These are phyloP conservation scores for Phytophthora cryptogea DNA, from an alignment of 352 stramenopile species.

Conservation along the genomic window DNA sequence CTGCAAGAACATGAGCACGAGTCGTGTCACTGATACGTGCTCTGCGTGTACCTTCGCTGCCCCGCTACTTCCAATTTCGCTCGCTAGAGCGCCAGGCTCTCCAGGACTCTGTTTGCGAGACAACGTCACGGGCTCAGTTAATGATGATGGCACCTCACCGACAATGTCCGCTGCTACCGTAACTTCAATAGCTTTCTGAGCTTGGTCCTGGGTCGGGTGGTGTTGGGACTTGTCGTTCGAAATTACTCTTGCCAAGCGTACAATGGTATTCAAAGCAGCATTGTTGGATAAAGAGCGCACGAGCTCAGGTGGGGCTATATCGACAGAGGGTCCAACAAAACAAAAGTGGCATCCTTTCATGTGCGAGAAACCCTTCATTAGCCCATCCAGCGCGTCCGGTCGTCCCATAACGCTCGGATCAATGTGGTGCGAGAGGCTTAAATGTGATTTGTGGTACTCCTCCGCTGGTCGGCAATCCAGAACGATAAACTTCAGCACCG, in stretches of 20 bases:
- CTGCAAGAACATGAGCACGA: constrained; percentile 87
- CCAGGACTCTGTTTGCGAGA: constrained; percentile 31
- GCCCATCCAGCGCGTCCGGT: constrained; percentile 68
- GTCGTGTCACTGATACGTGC: constrained; percentile 74
- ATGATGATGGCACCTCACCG: constrained; percentile 9
- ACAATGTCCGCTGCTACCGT: constrained; percentile 11
- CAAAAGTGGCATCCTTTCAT: constrained; percentile 93
- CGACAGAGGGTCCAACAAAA: constrained; percentile 74
- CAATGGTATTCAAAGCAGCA: constrained; percentile 56
- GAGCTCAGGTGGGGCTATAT: constrained; percentile 20
- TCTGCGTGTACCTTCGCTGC: constrained; percentile 41
- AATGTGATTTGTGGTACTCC: constrained; percentile 78
- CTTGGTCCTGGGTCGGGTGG: constrained; percentile 10
- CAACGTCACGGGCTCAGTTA: constrained; percentile 12
- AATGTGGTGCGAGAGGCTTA: constrained; percentile 88
- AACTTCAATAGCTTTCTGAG: constrained; percentile 23
- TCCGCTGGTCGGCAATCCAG: constrained; percentile 79
- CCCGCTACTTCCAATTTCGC: constrained; percentile 41
- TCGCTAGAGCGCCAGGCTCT: constrained; percentile 35
- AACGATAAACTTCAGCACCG: constrained; percentile 67
- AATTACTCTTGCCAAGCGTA: constrained; percentile 56
- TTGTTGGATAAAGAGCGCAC: constrained; percentile 37
- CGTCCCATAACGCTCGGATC: constrained; percentile 76
- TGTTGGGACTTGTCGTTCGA: constrained; percentile 56
- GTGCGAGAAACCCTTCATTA: constrained; percentile 79